Percentiles rank a stretch among this genome's conserved stretches.
These are phyloP conservation scores for Jacaranda copaia DNA, from an alignment of 257 asterid species.

Conservation along the genomic window DNA sequence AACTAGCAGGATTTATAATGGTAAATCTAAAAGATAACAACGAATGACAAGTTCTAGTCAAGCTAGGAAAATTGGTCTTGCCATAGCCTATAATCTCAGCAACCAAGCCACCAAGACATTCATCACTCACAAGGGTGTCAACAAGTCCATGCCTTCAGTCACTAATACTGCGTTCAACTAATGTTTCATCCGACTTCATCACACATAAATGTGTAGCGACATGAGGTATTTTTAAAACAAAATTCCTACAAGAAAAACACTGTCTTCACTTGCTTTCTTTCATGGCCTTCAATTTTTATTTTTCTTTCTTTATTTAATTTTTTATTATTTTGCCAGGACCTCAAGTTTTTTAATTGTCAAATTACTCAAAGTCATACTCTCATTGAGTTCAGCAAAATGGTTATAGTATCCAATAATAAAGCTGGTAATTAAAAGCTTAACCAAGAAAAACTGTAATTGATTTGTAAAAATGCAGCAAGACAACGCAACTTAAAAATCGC, in stretches of 20 bases:
- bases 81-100: neutral
- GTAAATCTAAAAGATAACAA: neutral
- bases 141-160: neutral
- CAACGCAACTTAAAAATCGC: neutral
- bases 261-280: neutral
- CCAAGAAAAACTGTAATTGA: neutral
- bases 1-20: neutral
- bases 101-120: neutral
- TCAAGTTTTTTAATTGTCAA: neutral
- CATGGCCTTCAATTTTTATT: neutral
- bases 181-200: neutral
- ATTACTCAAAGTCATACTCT: neutral
- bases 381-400: neutral
- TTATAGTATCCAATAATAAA: neutral
- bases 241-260: neutral
- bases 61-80: neutral
- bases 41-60: too few species aligned
- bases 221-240: neutral
- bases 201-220: neutral
- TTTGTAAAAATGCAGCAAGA: neutral
- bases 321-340: neutral
- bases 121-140: neutral
- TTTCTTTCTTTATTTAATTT: too few species aligned
- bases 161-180: neutral
- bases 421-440: neutral